Conservation (phyloP, 73 alveolate genomes). For the Tetrahymena malaccensis region DNA sequence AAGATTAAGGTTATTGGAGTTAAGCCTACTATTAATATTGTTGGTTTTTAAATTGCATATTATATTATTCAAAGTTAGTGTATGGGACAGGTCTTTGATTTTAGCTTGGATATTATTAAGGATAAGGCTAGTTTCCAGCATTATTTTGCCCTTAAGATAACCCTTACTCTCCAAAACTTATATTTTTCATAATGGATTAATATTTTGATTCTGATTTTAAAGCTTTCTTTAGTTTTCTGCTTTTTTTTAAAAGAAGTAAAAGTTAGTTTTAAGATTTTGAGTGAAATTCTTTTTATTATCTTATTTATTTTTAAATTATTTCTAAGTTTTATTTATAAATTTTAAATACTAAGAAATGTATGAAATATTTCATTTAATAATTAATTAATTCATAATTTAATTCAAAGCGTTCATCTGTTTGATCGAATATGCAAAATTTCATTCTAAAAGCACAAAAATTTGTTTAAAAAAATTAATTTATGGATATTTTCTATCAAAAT, state of each 20-base stretch:
- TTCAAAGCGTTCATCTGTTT: not conserved
- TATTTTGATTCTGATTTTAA: not conserved
- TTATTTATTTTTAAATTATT: too few species aligned
- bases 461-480: too few species aligned
- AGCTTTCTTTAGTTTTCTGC: not conserved
- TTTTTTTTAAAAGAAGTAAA: not conserved
- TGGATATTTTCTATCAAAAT: not conserved
- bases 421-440: not conserved
- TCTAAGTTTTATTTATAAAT: not conserved
- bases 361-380: not conserved
- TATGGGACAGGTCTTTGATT: not conserved
- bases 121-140: not conserved
- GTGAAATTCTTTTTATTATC: not conserved
- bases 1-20: not conserved
- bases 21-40: not conserved
- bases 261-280: not conserved
- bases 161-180: not conserved
- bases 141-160: not conserved
- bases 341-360: not conserved
- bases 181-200: not conserved
- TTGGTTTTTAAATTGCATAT: not conserved
- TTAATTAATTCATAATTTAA: too few species aligned
- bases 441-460: not conserved
- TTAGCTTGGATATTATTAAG: not conserved
- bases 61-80: not conserved